Conservation (phyloP, 139 green algal species). For the Chlamydomonas sphaeroides region DNA sequence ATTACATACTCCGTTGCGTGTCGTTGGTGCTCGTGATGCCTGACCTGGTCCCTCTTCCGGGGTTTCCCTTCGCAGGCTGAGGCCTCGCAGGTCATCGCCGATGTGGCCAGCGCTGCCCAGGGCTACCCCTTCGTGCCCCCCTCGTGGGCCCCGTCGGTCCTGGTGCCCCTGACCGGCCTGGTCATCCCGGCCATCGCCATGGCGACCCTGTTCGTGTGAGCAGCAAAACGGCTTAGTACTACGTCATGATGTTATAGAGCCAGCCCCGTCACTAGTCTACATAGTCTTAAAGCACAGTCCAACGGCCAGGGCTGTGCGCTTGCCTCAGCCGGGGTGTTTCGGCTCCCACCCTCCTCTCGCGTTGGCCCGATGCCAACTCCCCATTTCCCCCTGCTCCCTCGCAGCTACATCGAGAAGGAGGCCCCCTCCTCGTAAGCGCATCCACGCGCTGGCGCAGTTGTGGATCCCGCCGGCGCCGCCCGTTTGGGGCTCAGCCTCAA, state of each 20-base stretch:
- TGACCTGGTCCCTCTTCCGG: too few relatives aligned
- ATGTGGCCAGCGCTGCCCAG: slow-evolving; percentile 56
- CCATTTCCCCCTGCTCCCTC: neutral
- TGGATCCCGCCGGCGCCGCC: too few relatives aligned
- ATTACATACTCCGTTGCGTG: too few relatives aligned
- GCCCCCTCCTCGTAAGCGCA: slow-evolving; percentile 30
- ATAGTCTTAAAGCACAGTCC: neutral
- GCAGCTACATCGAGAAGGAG: slow-evolving; percentile 54
- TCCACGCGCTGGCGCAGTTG: neutral
- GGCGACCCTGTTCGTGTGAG: slow-evolving; percentile 63
- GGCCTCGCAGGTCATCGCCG: slow-evolving; percentile 62
- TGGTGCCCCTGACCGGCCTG: slow-evolving; percentile 61
- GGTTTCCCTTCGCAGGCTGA: too few relatives aligned
- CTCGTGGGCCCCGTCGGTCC: slow-evolving; percentile 56
- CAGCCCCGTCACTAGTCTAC: neutral
- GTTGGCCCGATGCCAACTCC: neutral
- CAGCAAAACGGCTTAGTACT: neutral
- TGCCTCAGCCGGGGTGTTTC: neutral
- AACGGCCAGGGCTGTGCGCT: neutral
- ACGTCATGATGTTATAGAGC: too few relatives aligned
- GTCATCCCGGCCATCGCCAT: slow-evolving; percentile 63
- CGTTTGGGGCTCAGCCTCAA: too few relatives aligned
- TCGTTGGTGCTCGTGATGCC: too few relatives aligned
- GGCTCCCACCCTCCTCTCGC: neutral
- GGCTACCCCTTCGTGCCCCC: slow-evolving; percentile 73